Conservation (phyloP, 768 basidiomycete genomes). For the Cubamyces lactineus region DNA sequence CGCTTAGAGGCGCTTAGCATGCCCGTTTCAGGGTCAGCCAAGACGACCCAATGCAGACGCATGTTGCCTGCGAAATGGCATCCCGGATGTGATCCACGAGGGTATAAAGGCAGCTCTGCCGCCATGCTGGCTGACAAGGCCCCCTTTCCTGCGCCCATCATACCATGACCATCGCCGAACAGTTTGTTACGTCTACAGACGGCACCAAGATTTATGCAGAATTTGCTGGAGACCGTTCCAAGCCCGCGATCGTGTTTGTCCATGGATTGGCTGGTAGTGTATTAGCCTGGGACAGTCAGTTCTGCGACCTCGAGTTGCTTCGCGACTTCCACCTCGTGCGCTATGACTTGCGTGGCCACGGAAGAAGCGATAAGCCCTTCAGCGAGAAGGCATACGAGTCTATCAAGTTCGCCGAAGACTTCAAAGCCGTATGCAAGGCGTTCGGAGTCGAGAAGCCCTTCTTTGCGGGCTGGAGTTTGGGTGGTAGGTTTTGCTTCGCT, state of each 20-base stretch:
- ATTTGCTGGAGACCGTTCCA: slow-evolving; percentile 39
- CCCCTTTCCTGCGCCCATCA: background rate
- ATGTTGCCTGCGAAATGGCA: too few species aligned
- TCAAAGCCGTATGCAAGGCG: slow-evolving; percentile 30
- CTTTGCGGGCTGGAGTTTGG: slow-evolving; percentile 30
- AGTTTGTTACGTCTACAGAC: slow-evolving; percentile 37
- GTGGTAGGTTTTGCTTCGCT: slow-evolving; percentile 13
- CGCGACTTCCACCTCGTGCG: slow-evolving; percentile 35
- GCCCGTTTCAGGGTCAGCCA: too few species aligned
- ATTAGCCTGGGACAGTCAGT: slow-evolving; percentile 41
- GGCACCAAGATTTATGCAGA: slow-evolving; percentile 44
- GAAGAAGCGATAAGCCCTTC: slow-evolving; percentile 30
- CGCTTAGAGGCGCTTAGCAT: too few species aligned
- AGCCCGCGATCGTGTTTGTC: slow-evolving; percentile 44
- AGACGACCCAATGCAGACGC: too few species aligned
- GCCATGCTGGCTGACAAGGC: too few species aligned
- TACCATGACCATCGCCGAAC: background rate
- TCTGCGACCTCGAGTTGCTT: slow-evolving; percentile 35
- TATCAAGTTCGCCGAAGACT: slow-evolving; percentile 33
- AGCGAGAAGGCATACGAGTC: slow-evolving; percentile 25
- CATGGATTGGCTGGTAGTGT: slow-evolving; percentile 43
- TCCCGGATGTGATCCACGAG: too few species aligned
- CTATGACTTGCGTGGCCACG: slow-evolving; percentile 37
- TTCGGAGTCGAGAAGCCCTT: slow-evolving; percentile 26
- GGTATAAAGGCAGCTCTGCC: too few species aligned